Evolutionary conservation across 1,284 basidiomycete genomes (phyloP), one percentile per base, ranked within the genome.

Genomic region (Pseudozyma sp.): DNA sequence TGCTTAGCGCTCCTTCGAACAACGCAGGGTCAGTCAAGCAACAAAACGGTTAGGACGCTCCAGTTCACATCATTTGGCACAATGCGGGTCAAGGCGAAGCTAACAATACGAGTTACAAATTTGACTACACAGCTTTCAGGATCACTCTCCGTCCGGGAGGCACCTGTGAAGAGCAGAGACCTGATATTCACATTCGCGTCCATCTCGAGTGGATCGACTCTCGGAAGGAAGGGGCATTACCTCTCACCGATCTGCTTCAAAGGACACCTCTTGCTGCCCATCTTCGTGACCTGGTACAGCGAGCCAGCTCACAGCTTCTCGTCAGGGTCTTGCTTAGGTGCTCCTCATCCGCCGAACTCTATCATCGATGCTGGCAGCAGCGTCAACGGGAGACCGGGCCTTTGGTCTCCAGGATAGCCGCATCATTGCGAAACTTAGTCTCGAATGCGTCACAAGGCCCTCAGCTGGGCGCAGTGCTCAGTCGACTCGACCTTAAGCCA

Each of bases 311-410:
- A 43, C 61, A 61, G 10, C 57, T 64, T 10, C 36, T 70, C n/a
- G 18, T 63, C 18, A 49, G 64, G 16, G 25, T 31, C 1, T 14
- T 70, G 34, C 68, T 64, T 14, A 25, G 39, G 5, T 47, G 52
- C 12, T 6, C 58, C 5, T n/a, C 50, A 3, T 52, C 57, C 7
- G 61, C 68, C 13, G 36, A 52, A 40, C 53, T 70, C 18, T 70
- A 60, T 34, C 52, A 64, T 38, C 52, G 51, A 11, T 52, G 44
- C 0, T 70, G 68, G 68, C 68, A 64, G 31, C 44, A 56, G 8
- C 61, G 68, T 13, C 61, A 64, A 21, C 19, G 16, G 5, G 53
- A 64, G 1, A 36, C 48, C 13, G 52, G 31, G 5, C 57, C 68
- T 5, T 36, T 64, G 5, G 50, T 70, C 42, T 42, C 18, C 45